These are phyloP conservation scores for Syzygium malaccense DNA, from an alignment of 441 rosid species.

Conservation along the genomic window DNA sequence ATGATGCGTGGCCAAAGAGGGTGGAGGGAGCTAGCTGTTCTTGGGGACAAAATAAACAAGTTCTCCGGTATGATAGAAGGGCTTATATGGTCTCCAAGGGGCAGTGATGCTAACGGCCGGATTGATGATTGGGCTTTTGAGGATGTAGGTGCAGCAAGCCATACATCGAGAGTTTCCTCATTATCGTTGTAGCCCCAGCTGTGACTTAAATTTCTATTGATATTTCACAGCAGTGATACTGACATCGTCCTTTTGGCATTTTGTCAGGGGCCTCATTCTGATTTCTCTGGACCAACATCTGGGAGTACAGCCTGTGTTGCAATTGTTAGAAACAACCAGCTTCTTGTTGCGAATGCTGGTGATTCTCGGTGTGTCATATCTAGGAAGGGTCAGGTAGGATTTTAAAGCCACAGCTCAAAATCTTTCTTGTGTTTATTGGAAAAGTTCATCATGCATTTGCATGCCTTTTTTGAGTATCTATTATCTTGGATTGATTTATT, in stretches of 20 bases:
- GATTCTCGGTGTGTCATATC: conserved; percentile 91
- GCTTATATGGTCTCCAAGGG: conserved; percentile 84
- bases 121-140: conserved; percentile 61
- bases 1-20: conserved; percentile 99
- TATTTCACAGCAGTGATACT: background rate
- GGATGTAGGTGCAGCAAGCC: conserved; percentile 41
- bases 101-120: conserved; percentile 36
- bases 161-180: background rate
- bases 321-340: conserved; percentile 50
- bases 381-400: conserved; percentile 76
- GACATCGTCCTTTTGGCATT: background rate
- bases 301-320: conserved; percentile 94
- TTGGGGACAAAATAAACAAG: conserved; percentile 85
- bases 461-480: background rate
- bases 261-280: conserved; percentile 82
- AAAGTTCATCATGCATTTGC: background rate
- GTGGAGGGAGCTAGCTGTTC: conserved; percentile 84
- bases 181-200: background rate
- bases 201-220: background rate
- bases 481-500: background rate
- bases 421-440: background rate
- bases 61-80: conserved; percentile 92
- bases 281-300: conserved; percentile 61
- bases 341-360: conserved; percentile 85
- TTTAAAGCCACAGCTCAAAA: background rate